Conservation (phyloP, 768 basidiomycete genomes). For the Termitomyces sp. region DNA sequence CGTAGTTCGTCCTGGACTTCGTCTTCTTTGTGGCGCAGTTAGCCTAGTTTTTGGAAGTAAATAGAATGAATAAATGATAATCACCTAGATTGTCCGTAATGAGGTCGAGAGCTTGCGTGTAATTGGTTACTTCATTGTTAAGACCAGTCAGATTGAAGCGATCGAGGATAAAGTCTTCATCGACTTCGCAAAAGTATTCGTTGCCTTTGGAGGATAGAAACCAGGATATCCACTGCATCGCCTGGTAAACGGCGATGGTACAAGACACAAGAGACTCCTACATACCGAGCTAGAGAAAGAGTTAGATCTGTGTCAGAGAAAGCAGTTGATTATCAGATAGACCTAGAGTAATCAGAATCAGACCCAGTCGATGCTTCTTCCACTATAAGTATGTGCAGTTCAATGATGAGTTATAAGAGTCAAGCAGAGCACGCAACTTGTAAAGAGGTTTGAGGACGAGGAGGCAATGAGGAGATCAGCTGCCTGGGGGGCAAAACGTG, state of each 20-base stretch:
- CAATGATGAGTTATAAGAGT: background rate
- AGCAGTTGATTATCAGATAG: constrained; percentile 22
- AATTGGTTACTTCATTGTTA: constrained; percentile 94
- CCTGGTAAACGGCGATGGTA: constrained; percentile 2
- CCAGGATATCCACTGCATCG: constrained; percentile 93
- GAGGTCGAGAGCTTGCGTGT: constrained; percentile 88
- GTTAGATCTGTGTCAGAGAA: constrained; percentile 9
- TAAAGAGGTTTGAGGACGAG: background rate
- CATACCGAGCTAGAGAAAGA: constrained; percentile 32
- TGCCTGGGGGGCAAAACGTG: background rate
- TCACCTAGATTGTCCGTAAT: constrained; percentile 94
- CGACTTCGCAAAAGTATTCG: constrained; percentile 99
- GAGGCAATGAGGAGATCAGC: background rate
- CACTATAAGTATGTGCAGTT: constrained; percentile 39
- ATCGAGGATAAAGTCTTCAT: constrained; percentile 98
- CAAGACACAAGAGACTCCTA: constrained; percentile 17
- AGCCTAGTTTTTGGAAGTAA: background rate
- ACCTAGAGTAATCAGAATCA: constrained; percentile 97
- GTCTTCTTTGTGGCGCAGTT: constrained; percentile 56
- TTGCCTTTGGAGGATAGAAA: constrained; percentile 97
- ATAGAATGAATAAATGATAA: constrained; percentile 25
- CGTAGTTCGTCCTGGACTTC: constrained; percentile 92
- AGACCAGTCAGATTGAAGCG: constrained; percentile 97
- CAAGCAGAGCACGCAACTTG: constrained; percentile 8
- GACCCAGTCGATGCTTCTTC: constrained; percentile 89